Evolutionary conservation across 306 rosid species (phyloP).

Genomic region (Corylus heterophylla): DNA sequence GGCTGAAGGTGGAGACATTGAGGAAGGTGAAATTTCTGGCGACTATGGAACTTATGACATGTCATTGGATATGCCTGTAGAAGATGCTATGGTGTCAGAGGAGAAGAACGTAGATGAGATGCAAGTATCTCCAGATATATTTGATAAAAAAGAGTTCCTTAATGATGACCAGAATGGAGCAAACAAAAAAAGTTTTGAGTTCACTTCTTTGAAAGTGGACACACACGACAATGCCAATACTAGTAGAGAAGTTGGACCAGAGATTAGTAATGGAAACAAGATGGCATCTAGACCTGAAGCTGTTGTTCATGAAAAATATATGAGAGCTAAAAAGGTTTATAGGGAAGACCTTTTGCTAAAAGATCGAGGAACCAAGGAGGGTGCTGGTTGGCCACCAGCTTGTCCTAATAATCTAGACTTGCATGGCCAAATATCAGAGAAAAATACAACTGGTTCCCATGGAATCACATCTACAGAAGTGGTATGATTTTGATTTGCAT

Average conservation of each 20-base stretch:
- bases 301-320: constrained; percentile 24
- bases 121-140: constrained; percentile 25
- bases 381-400: constrained; percentile 11
- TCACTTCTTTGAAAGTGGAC: constrained; percentile 25
- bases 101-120: constrained; percentile 32
- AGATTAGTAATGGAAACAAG: constrained; percentile 22
- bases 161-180: constrained; percentile 18
- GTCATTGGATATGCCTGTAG: constrained; percentile 33
- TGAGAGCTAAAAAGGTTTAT: constrained; percentile 18
- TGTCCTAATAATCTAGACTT: constrained; percentile 33
- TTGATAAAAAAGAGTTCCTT: constrained; percentile 24
- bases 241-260: constrained; percentile 31
- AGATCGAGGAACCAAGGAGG: constrained; percentile 20
- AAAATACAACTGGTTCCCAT: constrained; percentile 21
- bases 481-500: constrained; percentile 39
- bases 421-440: constrained; percentile 26
- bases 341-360: constrained; percentile 20
- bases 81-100: constrained; percentile 34
- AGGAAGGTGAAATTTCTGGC: constrained; percentile 85
- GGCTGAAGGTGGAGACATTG: constrained; percentile 43
- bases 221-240: constrained; percentile 20
- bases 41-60: constrained; percentile 34
- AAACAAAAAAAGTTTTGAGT: constrained; percentile 28
- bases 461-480: constrained; percentile 28
- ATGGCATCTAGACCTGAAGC: constrained; percentile 20